Evolutionary conservation across 208 protist genomes (phyloP).

Genomic region (Strigomonas oncopelti): DNA sequence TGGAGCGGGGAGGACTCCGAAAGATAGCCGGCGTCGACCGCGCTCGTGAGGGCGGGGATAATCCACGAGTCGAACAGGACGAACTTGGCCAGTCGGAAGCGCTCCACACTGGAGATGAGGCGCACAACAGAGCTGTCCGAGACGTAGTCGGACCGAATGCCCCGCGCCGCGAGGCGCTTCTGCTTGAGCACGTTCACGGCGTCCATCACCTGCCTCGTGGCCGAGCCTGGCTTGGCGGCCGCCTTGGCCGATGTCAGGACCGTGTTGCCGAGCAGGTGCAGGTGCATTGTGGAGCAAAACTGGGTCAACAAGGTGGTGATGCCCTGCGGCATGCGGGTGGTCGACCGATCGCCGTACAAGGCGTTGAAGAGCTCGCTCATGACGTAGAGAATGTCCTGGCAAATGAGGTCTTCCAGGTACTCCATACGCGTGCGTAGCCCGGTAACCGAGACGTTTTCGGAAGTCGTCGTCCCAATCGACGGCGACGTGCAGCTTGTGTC

Average conservation of each 20-base stretch:
- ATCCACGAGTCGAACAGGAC: slow-evolving; percentile 89
- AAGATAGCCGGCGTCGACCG: slow-evolving; percentile 58
- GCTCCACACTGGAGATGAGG: slow-evolving; percentile 69
- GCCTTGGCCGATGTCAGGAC: slow-evolving; percentile 12
- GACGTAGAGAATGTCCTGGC: slow-evolving; percentile 78
- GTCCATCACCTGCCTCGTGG: slow-evolving; percentile 24
- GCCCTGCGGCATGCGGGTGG: slow-evolving; percentile 68
- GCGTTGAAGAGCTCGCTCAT: slow-evolving; percentile 79
- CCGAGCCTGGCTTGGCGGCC: slow-evolving; percentile 14
- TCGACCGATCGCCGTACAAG: slow-evolving; percentile 62
- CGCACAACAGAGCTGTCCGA: slow-evolving; percentile 26
- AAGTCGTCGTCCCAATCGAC: background rate
- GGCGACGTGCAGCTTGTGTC: background rate
- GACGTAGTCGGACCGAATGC: slow-evolving; percentile 20
- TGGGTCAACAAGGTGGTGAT: slow-evolving; percentile 74
- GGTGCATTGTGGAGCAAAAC: slow-evolving; percentile 72
- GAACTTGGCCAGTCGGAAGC: slow-evolving; percentile 75
- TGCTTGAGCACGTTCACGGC: slow-evolving; percentile 41
- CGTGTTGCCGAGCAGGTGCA: slow-evolving; percentile 63
- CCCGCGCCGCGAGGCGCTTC: slow-evolving; percentile 35
- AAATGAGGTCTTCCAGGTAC: slow-evolving; percentile 72
- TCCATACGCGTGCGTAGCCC: slow-evolving; percentile 35
- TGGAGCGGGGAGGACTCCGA: slow-evolving; percentile 62
- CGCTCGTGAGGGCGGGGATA: slow-evolving; percentile 77
- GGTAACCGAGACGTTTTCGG: background rate